Percentiles rank a stretch among this genome's conserved stretches.
Conservation (phyloP, 73 alveolate genomes). For the Paramecium sexaurelia region DNA sequence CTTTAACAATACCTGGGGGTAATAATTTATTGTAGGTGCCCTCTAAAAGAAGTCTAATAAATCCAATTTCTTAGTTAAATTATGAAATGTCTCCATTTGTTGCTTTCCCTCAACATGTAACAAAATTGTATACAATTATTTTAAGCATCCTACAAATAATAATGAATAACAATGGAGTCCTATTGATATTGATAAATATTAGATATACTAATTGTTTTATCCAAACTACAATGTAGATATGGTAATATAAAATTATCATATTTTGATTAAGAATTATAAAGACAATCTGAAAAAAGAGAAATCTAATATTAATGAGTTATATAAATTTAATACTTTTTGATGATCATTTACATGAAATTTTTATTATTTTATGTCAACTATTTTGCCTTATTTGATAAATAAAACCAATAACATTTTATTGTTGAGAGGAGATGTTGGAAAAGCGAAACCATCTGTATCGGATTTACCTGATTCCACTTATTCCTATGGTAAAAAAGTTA, state of each 20-base stretch:
- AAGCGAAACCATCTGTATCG: constrained; percentile 58
- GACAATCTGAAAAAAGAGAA: not conserved
- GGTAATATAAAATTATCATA: not conserved
- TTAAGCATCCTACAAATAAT: not conserved
- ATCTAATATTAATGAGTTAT: not conserved
- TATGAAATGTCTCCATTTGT: constrained; percentile 13
- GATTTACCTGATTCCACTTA: constrained; percentile 52
- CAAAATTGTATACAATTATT: not conserved
- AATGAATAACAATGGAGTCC: constrained; percentile 11
- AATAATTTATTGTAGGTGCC: not conserved
- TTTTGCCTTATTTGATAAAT: constrained; percentile 20
- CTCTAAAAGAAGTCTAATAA: not conserved
- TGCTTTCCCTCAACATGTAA: not conserved
- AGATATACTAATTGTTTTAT: not conserved
- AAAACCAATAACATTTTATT: constrained; percentile 62
- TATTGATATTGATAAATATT: not conserved
- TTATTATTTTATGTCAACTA: constrained; percentile 53
- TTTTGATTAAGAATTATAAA: not conserved
- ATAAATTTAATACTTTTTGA: constrained; percentile 5
- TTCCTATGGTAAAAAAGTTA: constrained; percentile 69
- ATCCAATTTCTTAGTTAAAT: not conserved
- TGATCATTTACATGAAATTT: not conserved
- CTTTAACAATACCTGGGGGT: not conserved
- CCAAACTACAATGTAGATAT: not conserved
- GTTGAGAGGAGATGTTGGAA: constrained; percentile 71